phyloP scores from a whole-genome alignment of 495 filamentous ascomycete species.

The Aspergillus ostianus region DNA sequence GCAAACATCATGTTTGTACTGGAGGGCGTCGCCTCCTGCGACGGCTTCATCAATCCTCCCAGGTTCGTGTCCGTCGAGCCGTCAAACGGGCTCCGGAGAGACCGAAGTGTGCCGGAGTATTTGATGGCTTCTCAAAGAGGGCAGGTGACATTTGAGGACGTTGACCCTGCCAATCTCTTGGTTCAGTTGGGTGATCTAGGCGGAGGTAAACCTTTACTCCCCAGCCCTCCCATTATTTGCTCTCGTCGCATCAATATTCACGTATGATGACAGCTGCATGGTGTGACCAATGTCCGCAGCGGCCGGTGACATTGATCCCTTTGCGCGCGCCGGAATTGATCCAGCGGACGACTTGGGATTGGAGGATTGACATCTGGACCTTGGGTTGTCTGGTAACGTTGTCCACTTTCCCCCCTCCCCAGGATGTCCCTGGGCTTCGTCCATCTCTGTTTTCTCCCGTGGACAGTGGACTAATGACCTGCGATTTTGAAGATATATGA shows the following conservation, averaged over 20 bases:
- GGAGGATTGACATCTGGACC: constrained; percentile 22
- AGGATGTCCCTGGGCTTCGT: neutral
- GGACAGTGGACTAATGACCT: neutral
- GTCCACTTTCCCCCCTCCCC: neutral
- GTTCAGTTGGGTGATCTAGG: neutral
- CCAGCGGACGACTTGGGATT: constrained; percentile 13
- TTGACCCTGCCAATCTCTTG: neutral
- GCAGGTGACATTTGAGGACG: neutral
- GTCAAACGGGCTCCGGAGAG: neutral
- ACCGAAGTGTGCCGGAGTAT: neutral
- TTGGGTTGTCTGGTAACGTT: constrained; percentile 23
- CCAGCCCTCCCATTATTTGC: neutral
- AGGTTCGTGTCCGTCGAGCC: neutral
- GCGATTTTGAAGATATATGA: constrained; percentile 21
- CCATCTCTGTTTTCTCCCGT: neutral
- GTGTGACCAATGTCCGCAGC: constrained; percentile 6
- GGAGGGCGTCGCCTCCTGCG: neutral
- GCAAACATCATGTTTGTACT: constrained; percentile 13
- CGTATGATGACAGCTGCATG: constrained; percentile 10
- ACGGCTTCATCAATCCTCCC: neutral
- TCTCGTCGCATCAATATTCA: neutral
- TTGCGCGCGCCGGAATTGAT: constrained; percentile 24
- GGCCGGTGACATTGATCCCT: constrained; percentile 17
- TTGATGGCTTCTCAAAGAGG: neutral
- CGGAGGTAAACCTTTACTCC: constrained; percentile 6